Conservation (phyloP, 441 rosid genomes). For the Gossypium lobatum region DNA sequence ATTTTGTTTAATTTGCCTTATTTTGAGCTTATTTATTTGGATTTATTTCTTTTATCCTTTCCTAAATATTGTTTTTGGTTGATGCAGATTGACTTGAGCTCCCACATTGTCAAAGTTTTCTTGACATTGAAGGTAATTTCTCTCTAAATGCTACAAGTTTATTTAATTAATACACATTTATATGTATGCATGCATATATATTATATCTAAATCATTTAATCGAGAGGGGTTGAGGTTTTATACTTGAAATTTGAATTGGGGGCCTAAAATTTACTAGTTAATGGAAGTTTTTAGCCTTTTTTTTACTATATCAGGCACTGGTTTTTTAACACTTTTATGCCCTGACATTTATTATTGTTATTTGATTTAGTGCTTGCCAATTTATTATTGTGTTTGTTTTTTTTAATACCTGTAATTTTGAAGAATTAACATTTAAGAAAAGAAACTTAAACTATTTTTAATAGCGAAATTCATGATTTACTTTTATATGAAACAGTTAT, state of each 20-base stretch:
- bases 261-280: background rate
- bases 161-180: background rate
- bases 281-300: background rate
- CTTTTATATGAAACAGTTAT: background rate
- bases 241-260: background rate
- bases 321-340: background rate
- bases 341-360: background rate
- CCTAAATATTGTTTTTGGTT: slow-evolving; percentile 15
- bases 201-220: background rate
- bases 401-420: background rate
- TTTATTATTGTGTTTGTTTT: background rate
- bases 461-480: background rate
- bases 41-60: slow-evolving; percentile 11
- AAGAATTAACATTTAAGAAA: background rate
- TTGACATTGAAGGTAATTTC: slow-evolving; percentile 76
- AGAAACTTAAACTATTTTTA: background rate
- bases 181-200: background rate
- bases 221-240: background rate
- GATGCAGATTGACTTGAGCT: slow-evolving; percentile 87
- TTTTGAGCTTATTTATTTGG: background rate
- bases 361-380: background rate
- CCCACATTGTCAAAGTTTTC: slow-evolving; percentile 76
- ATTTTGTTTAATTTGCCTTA: background rate
- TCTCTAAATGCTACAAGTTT: background rate
- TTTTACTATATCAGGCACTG: background rate